Evolutionary conservation across 148 eudicot species (phyloP).

Genomic region (Vaccinium vitisidaea): DNA sequence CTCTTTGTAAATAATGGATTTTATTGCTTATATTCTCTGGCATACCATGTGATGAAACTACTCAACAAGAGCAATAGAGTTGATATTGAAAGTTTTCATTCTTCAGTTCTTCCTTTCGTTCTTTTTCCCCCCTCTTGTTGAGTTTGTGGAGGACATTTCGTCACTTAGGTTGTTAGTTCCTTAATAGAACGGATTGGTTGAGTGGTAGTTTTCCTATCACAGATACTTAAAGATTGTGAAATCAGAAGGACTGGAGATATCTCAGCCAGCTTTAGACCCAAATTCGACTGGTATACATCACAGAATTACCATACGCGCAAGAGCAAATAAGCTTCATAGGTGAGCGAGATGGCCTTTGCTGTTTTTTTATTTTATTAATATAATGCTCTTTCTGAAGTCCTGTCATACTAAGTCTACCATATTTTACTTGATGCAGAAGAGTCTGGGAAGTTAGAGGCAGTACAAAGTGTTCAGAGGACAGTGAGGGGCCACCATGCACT

Average conservation of each 20-base stretch:
- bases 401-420: constrained; percentile 17
- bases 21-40: not conserved
- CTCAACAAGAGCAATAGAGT: not conserved
- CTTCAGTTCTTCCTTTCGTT: not conserved
- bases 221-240: constrained; percentile 82
- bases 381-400: not conserved
- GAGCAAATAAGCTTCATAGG: constrained; percentile 63
- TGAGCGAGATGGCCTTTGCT: constrained; percentile 20
- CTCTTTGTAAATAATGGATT: not conserved
- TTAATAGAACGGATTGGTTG: not conserved
- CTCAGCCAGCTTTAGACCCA: constrained; percentile 94
- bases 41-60: not conserved
- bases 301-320: constrained; percentile 76
- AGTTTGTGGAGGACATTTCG: not conserved
- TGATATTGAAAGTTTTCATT: not conserved
- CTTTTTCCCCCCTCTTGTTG: not conserved
- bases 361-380: not conserved
- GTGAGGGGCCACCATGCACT: constrained; percentile 92
- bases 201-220: constrained; percentile 18
- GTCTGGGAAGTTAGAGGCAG: constrained; percentile 79
- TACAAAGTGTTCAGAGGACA: constrained; percentile 66
- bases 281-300: constrained; percentile 97
- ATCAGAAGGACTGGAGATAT: constrained; percentile 77
- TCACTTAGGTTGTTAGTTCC: not conserved
- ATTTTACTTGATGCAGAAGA: constrained; percentile 51